Base-by-base conservation (phyloP, 306 rosid species). In the Cicer pinnatifidum region DNA sequence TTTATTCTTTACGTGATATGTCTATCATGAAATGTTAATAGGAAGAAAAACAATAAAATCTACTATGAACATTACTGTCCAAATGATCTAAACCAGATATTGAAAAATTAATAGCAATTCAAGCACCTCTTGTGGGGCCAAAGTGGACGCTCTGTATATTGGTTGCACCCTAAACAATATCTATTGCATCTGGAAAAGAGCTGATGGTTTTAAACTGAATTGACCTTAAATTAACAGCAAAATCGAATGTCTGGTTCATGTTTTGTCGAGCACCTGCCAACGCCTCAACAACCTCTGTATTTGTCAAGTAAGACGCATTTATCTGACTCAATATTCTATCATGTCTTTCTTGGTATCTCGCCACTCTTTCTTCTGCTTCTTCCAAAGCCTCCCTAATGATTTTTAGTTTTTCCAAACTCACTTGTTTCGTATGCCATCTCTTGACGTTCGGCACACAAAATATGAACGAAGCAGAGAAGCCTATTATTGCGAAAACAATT, bases 281-380 rank as follows among this genome's bases (percentile, higher is more conserved):
- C 0, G 88, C 86, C 44, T 81, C 89, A 39, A 82, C 52, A 2
- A 87, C 79, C 78, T 91, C 92, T 17, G 57, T 6, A 38, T 89
- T 81, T 1, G 81, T 80, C 80, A 91, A 78, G 83, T 86, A 91
- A 60, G 67, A 68, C 1, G 68, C 61, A 33, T 85, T 78, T n/a
- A 89, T 75, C 37, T 84, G 84, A 64, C 54, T 60, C 56, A 89
- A 50, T 23, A 91, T 81, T 35, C 83, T 66, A 8, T 89, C 89
- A 59, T 91, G 97, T 67, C 92, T 81, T 23, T 87, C 85, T 78
- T 89, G 80, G 23, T 35, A 87, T 80, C 75, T 91, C 28, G 11
- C 71, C 0, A 44, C 92, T 68, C 86, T 84, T 58, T 83, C 86
- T 76, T 91, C 88, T 0, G 91, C 97, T 3, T 39, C 82, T 19